A percentile compares a stretch with the other conserved stretches of the same genome.
Conservation (phyloP, 768 basidiomycete genomes). For the Psilocybe cubensis region DNA sequence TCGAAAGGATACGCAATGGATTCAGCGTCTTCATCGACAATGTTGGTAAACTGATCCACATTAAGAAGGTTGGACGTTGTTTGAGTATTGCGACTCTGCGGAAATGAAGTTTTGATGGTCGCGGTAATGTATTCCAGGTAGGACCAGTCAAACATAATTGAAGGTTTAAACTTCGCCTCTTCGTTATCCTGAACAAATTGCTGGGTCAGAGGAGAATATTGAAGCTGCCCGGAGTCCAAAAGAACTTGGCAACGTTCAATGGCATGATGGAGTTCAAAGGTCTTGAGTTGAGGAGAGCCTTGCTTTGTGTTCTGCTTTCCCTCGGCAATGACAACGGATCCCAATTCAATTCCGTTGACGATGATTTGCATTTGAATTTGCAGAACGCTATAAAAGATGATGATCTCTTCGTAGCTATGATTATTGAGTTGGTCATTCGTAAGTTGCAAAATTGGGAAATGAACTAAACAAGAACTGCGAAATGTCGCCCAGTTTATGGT, state of each 20-base stretch:
- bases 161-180: slow-evolving; percentile 40
- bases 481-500: slow-evolving; percentile 56
- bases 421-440: slow-evolving; percentile 47
- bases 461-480: slow-evolving; percentile 56
- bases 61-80: slow-evolving; percentile 50
- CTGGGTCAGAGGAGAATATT: slow-evolving; percentile 47
- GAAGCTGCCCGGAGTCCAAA: slow-evolving; percentile 44
- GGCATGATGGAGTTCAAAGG: slow-evolving; percentile 64
- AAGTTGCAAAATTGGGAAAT: slow-evolving; percentile 50
- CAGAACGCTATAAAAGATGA: slow-evolving; percentile 59
- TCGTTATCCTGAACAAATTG: slow-evolving; percentile 60
- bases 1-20: slow-evolving; percentile 54
- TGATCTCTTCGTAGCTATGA: slow-evolving; percentile 71
- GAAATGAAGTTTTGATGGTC: slow-evolving; percentile 51
- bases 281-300: slow-evolving; percentile 39
- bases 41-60: slow-evolving; percentile 34
- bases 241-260: slow-evolving; percentile 54
- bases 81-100: slow-evolving; percentile 19
- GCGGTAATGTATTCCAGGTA: slow-evolving; percentile 65
- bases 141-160: slow-evolving; percentile 71
- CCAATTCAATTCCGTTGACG: slow-evolving; percentile 64
- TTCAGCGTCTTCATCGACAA: slow-evolving; percentile 21
- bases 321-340: slow-evolving; percentile 61
- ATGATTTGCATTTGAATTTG: slow-evolving; percentile 73
- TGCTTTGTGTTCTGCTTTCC: slow-evolving; percentile 30